Evolutionary conservation across 345 rosid genomes (phyloP).

Genomic region (Gossypium herbaceum): DNA sequence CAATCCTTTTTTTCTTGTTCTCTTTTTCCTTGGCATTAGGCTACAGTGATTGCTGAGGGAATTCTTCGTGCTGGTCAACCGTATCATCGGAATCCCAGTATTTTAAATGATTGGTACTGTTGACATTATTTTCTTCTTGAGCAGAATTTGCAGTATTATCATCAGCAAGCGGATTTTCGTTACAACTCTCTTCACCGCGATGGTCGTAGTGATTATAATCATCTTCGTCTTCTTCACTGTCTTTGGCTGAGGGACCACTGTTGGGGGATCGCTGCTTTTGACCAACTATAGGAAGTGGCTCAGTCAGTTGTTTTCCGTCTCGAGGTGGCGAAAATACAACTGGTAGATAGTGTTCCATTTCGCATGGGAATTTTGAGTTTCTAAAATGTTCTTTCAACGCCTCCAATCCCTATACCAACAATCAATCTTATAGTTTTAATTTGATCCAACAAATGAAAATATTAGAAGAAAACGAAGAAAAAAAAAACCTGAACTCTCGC

Average conservation of each 20-base stretch:
- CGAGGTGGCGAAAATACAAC: slow-evolving; percentile 83
- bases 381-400: slow-evolving; percentile 78
- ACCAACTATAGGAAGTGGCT: slow-evolving; percentile 48
- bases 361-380: slow-evolving; percentile 74
- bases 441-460: not conserved
- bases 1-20: not conserved
- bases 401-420: slow-evolving; percentile 62
- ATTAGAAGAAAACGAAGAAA: not conserved
- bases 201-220: too few relatives aligned
- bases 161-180: not conserved
- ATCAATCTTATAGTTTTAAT: not conserved
- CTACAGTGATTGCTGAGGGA: slow-evolving; percentile 10
- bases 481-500: slow-evolving; percentile 76
- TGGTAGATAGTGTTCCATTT: slow-evolving; percentile 63
- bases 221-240: too few relatives aligned
- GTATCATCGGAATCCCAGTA: slow-evolving; percentile 1
- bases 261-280: slow-evolving; percentile 12
- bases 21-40: slow-evolving; percentile 8
- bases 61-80: slow-evolving; percentile 14
- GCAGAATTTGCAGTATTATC: slow-evolving; percentile 3
- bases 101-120: not conserved
- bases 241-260: too few relatives aligned
- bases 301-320: slow-evolving; percentile 56
- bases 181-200: not conserved
- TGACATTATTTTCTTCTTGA: not conserved